A percentile compares a stretch with the other conserved stretches of the same genome.
Evolutionary conservation across 108 stramenopile species (phyloP).

Genomic region (Nannochloropsis salina): DNA sequence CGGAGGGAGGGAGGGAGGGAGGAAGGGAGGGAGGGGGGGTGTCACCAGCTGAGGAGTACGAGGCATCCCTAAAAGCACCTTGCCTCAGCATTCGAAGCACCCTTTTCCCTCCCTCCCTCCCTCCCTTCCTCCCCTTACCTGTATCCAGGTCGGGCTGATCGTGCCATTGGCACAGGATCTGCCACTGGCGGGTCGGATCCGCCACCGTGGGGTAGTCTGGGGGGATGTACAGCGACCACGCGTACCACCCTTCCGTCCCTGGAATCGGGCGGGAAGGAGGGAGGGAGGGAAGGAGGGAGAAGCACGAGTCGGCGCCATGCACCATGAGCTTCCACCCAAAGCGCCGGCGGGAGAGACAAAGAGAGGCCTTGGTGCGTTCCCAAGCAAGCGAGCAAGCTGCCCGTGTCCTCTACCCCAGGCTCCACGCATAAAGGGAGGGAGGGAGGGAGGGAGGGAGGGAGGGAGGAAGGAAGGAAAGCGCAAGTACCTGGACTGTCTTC

Average conservation of each 20-base stretch:
- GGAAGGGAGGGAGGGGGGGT: too few relatives aligned
- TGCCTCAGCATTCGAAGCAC: too few relatives aligned
- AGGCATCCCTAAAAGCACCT: too few relatives aligned
- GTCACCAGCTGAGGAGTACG: too few relatives aligned
- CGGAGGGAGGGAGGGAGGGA: neutral
- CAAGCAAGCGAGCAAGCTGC: too few relatives aligned
- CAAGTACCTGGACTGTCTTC: neutral
- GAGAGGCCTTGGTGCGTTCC: too few relatives aligned
- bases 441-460: neutral
- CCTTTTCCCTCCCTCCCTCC: neutral
- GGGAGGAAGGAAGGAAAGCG: neutral
- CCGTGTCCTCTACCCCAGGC: too few relatives aligned
- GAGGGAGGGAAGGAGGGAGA: neutral
- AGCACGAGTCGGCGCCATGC: too few relatives aligned
- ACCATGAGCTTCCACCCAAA: too few relatives aligned
- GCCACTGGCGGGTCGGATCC: neutral
- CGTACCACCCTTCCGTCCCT: neutral
- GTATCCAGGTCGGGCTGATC: slow-evolving; percentile 8
- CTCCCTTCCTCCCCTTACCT: neutral
- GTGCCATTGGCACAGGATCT: neutral
- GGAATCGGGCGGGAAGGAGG: neutral
- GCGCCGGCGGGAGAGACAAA: too few relatives aligned
- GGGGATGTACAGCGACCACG: neutral
- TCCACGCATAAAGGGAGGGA: too few relatives aligned
- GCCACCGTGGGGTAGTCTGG: neutral